A percentile compares a stretch with the other conserved stretches of the same genome.
Conservation (phyloP, 1,139 yeast genomes). For the Candida freyschussii region DNA sequence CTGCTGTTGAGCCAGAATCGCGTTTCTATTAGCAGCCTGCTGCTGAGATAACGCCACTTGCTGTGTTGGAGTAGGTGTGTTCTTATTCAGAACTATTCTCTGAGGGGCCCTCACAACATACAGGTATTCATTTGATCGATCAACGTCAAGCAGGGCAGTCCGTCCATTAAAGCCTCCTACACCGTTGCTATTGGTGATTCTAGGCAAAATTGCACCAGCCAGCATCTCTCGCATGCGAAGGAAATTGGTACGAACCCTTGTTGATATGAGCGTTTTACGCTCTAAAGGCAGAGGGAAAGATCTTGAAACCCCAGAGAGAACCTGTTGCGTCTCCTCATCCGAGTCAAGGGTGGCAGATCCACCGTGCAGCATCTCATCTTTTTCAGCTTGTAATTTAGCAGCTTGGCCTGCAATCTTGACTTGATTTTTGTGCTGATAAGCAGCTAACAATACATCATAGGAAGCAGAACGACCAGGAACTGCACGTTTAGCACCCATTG, state of each 20-base stretch:
- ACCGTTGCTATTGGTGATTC: constrained; percentile 29
- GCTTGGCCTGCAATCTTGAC: constrained; percentile 82
- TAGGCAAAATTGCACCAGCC: constrained; percentile 63
- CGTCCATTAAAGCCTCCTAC: constrained; percentile 70
- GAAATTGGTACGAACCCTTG: constrained; percentile 64
- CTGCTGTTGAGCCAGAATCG: constrained; percentile 8
- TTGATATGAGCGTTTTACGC: constrained; percentile 65
- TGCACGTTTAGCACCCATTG: constrained; percentile 97
- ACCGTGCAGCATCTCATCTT: constrained; percentile 39
- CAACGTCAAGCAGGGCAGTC: constrained; percentile 69
- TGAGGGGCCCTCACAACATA: constrained; percentile 66
- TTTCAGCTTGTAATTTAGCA: constrained; percentile 55
- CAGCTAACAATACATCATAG: constrained; percentile 80
- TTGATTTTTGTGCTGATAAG: constrained; percentile 88
- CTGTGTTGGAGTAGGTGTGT: constrained; percentile 27
- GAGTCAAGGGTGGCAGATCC: constrained; percentile 46
- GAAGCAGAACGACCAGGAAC: constrained; percentile 92
- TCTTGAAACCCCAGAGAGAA: constrained; percentile 83
- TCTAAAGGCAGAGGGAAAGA: constrained; percentile 82
- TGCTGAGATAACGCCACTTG: constrained; percentile 13
- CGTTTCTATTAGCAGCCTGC: constrained; percentile 22
- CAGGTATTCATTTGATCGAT: constrained; percentile 50
- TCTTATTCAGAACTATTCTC: constrained; percentile 23
- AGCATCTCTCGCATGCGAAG: constrained; percentile 81
- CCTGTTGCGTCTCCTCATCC: constrained; percentile 92